A percentile compares a stretch with the other conserved stretches of the same genome.
These are phyloP conservation scores for Penicillium pulvis DNA, from an alignment of 495 filamentous ascomycete species.

Conservation along the genomic window DNA sequence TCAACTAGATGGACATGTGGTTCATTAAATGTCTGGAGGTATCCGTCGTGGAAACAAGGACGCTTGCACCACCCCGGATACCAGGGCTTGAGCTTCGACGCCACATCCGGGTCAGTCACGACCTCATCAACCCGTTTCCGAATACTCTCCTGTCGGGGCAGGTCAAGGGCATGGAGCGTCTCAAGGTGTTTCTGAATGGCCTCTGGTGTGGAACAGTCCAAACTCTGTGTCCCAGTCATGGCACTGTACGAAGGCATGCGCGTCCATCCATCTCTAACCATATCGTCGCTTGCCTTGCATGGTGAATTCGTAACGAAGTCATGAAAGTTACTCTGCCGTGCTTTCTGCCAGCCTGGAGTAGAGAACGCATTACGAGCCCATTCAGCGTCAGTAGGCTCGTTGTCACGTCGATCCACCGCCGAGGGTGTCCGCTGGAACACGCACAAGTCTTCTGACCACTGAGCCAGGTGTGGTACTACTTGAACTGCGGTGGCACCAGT, in stretches of 20 bases:
- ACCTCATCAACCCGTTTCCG: conserved; percentile 1
- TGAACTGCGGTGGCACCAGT: conserved; percentile 53
- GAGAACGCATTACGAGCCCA: conserved; percentile 44
- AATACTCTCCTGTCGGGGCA: conserved; percentile 2
- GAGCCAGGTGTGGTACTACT: conserved; percentile 35
- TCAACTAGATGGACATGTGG: conserved; percentile 32
- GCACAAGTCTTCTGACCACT: conserved; percentile 33
- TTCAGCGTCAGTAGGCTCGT: conserved; percentile 49
- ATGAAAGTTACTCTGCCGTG: conserved; percentile 22
- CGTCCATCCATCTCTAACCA: conserved; percentile 48
- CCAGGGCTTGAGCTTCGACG: conserved; percentile 31
- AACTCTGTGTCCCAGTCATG: neutral
- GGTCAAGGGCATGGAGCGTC: conserved; percentile 6
- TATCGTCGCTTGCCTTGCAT: conserved; percentile 15
- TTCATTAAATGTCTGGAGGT: conserved; percentile 36
- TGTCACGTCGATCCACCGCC: conserved; percentile 47
- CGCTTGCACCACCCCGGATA: conserved; percentile 38
- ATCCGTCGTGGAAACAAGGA: conserved; percentile 33
- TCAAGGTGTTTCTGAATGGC: neutral
- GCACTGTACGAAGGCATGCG: conserved; percentile 10
- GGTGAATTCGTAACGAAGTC: conserved; percentile 19
- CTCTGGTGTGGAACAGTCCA: no score
- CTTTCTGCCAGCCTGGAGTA: conserved; percentile 45
- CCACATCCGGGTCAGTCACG: conserved; percentile 20
- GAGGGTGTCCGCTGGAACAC: conserved; percentile 57